Base-by-base conservation (phyloP, 108 stramenopile genomes). In the Halocafeteria seosinensis region DNA sequence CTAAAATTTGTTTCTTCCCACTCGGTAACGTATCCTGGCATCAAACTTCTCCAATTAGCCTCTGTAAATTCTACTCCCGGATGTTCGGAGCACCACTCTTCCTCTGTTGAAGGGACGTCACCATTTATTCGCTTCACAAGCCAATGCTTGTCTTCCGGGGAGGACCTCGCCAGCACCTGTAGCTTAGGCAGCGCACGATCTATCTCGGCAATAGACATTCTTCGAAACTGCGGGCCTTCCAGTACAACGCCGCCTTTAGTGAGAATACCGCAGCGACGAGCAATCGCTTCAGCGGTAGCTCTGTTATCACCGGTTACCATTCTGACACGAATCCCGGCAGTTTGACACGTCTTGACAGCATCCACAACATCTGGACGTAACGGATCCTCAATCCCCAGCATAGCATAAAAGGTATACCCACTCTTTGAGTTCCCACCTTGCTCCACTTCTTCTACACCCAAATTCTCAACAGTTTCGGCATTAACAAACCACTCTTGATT, bases 301-400 rank as follows among this genome's bases (percentile, higher is more conserved):
- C 90, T 81, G 79, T 91, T 87, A 63, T 95, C 94, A 25, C 94
- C 94, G 35, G 94, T 95, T 27, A 95, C 90, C 94, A 92, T 92
- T 37, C 88, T 82, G 50, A 95, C 94, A 62, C 87, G 87, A 68
- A 95, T 85, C 35, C 89, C 89, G 36, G 91, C 89, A 23, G 67
- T 77, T 73, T 91, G 85, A 73, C 90, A 92, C 28, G 73, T 81
- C 25, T 76, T 75, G 28, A 95, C 89, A 23, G 94, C 94, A 32
- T 80, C 86, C 31, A 85, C 77, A 27, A 95, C 94, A 64, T 83
- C 90, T 31, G 65, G 75, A 1, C 91, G 83, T 11, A 90, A 75
- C 34, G 79, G 79, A 50, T 81, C 79, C 53, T 69, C 74, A 9
- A 87, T 64, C 5, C 83, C 79, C 55, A 78, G 63, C 36, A 85